Base-by-base conservation (phyloP, 2,329 filamentous ascomycete genomes). In the Zymoseptoria pseudotritici region DNA sequence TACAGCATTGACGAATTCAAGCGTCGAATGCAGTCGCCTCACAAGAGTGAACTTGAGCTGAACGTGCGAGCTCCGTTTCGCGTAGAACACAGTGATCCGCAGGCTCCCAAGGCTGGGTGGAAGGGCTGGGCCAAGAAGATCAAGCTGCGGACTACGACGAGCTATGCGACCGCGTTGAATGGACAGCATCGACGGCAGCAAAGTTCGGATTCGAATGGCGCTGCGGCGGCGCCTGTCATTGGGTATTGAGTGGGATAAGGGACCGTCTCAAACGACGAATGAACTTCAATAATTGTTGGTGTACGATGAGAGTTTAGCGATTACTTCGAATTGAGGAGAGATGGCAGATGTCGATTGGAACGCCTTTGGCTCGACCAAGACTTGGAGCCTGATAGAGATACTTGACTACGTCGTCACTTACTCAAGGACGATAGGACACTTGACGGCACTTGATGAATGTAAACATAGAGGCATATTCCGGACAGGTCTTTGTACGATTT, bases 121-220 rank as follows among this genome's bases (percentile, higher is more conserved):
- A 46, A 46, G 4, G 36, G 36, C 17, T 46, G 36, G 36, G 36
- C 36, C 13, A 13, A 46, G 36, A 46, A 46, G 36, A 46, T 46
- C 13, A 46, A 46, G 36, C 17, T 46, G 36, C 36, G 36, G 13
- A 46, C 36, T 46, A 17, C 36, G 11, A 17, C 13, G 36, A 46
- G 36, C 36, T 46, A 46, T n/a, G 36, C 36, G 36, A 46, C 36
- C 2, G 13, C 36, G 13, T 46, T 46, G 36, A 46, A 46, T 46
- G 36, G 5, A 17, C 36, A n/a, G 13, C 36, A 46, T 46, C 36
- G 36, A n/a, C 36, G 36, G 36, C 36, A 46, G 36, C 13, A 46
- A 11, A 46, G 36, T 46, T n/a, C 36, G 4, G 36, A 46, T 11
- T 46, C 36, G 13, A 76, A 77, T 61, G 75, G 79, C 62, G 65